Evolutionary conservation across 441 rosid species (phyloP).

Genomic region (Raphanus hybrid): DNA sequence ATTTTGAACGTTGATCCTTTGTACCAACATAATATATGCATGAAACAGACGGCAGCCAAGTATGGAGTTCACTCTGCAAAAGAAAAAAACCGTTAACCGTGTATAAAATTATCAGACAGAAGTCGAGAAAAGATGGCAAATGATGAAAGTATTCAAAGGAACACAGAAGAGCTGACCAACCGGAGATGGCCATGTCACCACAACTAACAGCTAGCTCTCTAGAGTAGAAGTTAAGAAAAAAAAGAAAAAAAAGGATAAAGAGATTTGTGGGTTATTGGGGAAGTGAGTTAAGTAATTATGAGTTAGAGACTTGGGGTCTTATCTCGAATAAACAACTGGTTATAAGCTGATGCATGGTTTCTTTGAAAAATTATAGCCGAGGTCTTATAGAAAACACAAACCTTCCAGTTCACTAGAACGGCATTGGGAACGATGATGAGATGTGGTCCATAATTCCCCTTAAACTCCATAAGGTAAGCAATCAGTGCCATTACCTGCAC

Average conservation of each 20-base stretch:
- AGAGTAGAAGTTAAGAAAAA: conserved; percentile 16
- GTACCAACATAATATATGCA: conserved; percentile 35
- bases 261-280: conserved; percentile 14
- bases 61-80: conserved; percentile 92
- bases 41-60: conserved; percentile 96
- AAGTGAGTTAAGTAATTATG: conserved; percentile 9
- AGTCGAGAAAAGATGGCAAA: conserved; percentile 14
- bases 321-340: not conserved
- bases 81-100: conserved; percentile 14
- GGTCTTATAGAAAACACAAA: conserved; percentile 44
- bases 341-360: conserved; percentile 24
- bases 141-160: conserved; percentile 15
- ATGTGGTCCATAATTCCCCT: conserved; percentile 99
- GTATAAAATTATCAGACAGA: conserved; percentile 19
- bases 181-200: conserved; percentile 31
- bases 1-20: conserved; percentile 93
- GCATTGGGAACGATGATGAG: conserved; percentile 99
- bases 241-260: not conserved
- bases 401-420: conserved; percentile 99
- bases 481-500: conserved; percentile 97
- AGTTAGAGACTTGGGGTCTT: conserved; percentile 15
- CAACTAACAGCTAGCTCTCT: conserved; percentile 31
- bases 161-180: conserved; percentile 24
- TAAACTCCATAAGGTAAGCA: conserved; percentile 99
- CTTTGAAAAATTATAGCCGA: not conserved